A percentile compares a stretch with the other conserved stretches of the same genome.
Conservation (phyloP, 805 yeast genomes). For the Candida gorgasii region DNA sequence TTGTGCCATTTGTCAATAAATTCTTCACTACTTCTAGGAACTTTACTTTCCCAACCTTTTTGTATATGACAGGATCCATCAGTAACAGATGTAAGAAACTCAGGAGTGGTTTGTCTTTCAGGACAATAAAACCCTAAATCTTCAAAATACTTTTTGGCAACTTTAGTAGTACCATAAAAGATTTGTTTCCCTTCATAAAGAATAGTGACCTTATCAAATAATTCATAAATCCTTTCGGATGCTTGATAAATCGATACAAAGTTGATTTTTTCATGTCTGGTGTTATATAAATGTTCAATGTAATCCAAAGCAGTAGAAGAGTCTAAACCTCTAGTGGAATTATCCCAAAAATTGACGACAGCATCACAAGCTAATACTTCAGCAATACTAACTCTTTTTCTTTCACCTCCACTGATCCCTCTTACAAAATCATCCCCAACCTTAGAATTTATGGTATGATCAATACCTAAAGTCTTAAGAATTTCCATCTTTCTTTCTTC, state of each 20-base stretch:
- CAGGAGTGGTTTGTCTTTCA: conserved; percentile 64
- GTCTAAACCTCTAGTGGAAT: conserved; percentile 82
- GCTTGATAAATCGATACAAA: conserved; percentile 57
- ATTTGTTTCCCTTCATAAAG: conserved; percentile 48
- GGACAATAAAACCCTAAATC: conserved; percentile 62
- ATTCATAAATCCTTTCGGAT: conserved; percentile 45
- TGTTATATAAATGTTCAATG: conserved; percentile 43
- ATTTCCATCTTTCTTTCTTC: conserved; percentile 23
- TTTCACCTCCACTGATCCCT: conserved; percentile 80
- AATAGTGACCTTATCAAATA: conserved; percentile 47
- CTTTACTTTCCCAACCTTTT: conserved; percentile 48
- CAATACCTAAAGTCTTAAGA: conserved; percentile 45
- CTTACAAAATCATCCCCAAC: conserved; percentile 64
- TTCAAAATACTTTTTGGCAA: conserved; percentile 49
- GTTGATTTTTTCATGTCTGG: conserved; percentile 25
- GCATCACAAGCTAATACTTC: conserved; percentile 69
- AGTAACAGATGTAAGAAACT: conserved; percentile 62
- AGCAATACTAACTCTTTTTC: conserved; percentile 76
- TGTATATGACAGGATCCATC: conserved; percentile 58
- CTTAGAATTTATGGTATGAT: conserved; percentile 55
- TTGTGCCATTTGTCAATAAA: conserved; percentile 57
- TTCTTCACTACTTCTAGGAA: conserved; percentile 56
- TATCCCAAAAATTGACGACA: conserved; percentile 56
- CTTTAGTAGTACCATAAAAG: conserved; percentile 41
- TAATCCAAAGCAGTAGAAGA: conserved; percentile 52